Evolutionary conservation across 441 rosid species (phyloP).

Genomic region (Pelargonium fulgidum): DNA sequence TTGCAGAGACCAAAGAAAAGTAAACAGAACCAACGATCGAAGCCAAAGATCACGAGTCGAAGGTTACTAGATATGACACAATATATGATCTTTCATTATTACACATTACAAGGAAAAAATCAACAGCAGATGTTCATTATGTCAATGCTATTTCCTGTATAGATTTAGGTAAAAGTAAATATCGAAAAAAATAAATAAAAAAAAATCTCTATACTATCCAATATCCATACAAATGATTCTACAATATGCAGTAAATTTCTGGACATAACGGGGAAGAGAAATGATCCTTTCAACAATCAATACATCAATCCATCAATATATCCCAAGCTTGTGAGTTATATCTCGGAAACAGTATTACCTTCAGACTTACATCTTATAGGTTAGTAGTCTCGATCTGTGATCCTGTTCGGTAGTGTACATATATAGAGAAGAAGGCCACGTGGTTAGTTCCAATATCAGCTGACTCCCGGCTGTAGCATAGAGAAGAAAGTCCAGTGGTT

Average conservation of each 20-base stretch:
- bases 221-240: neutral
- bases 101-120: constrained; percentile 4
- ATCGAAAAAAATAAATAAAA: neutral
- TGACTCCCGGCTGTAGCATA: constrained; percentile 67
- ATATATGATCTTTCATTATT: neutral
- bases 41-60: too few species aligned
- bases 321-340: constrained; percentile 15
- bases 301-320: constrained; percentile 14
- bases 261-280: constrained; percentile 17
- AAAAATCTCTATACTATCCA: neutral
- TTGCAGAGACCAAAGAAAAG: too few species aligned
- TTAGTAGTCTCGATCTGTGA: constrained; percentile 13
- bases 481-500: constrained; percentile 87
- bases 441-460: constrained; percentile 35
- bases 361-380: constrained; percentile 29
- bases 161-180: neutral
- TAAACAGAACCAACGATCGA: too few species aligned
- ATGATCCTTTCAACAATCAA: constrained; percentile 16
- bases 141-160: constrained; percentile 1
- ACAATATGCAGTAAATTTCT: constrained; percentile 8
- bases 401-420: neutral
- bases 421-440: constrained; percentile 6
- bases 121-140: neutral
- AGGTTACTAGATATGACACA: neutral
- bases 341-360: constrained; percentile 17